phyloP scores from a whole-genome alignment of 148 eudicot species.

The Rhododendron griersonianum region DNA sequence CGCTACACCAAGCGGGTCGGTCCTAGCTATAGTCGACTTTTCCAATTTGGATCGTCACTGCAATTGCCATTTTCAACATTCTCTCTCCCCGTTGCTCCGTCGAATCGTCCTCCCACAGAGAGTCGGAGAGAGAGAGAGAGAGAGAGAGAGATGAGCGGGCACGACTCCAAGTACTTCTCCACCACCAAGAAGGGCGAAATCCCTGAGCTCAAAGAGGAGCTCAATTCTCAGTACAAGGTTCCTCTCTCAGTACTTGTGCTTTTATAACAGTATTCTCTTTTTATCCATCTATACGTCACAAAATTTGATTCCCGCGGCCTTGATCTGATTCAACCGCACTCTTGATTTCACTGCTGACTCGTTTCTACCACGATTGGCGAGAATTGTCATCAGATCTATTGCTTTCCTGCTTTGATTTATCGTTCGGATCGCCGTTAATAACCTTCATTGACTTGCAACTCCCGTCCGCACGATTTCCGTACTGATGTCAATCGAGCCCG shows the following conservation, averaged over 20 bases:
- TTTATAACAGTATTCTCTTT: background rate
- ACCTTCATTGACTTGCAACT: background rate
- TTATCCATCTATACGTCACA: background rate
- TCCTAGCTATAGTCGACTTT: background rate
- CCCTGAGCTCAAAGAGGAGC: conserved; percentile 99
- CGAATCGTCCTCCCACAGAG: conserved; percentile 5
- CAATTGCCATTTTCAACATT: background rate
- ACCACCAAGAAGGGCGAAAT: conserved; percentile 99
- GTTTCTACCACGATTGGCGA: background rate
- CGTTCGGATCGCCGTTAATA: background rate
- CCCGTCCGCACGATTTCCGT: background rate
- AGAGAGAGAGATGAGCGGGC: conserved; percentile 71
- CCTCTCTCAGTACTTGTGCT: background rate
- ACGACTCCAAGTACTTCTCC: conserved; percentile 99
- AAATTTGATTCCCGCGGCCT: background rate
- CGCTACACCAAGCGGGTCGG: background rate
- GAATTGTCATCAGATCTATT: conserved; percentile 2
- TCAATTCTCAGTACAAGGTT: conserved; percentile 99
- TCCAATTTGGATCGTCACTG: background rate
- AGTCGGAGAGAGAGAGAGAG: conserved; percentile 12
- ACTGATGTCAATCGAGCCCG: background rate
- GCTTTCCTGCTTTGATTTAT: background rate
- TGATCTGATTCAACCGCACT: conserved; percentile 10
- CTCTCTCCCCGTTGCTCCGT: background rate
- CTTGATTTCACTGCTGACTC: background rate